Percentiles rank a stretch among this genome's conserved stretches.
Evolutionary conservation across 495 filamentous ascomycete genomes (phyloP).

Genomic region (Penicillium argentinense): DNA sequence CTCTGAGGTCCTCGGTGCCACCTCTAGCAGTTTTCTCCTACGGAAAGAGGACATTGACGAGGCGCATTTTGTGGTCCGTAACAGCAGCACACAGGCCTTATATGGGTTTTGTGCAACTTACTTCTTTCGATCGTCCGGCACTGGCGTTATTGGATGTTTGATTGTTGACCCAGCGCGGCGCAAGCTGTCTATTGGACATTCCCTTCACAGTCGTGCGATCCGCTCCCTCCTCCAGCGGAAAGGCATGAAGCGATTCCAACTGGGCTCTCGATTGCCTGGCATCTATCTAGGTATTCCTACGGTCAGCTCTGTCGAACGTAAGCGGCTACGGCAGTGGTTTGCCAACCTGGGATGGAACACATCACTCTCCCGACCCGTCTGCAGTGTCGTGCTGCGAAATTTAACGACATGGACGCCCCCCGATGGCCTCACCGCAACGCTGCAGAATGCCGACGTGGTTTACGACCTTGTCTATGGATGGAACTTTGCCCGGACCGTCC

Average conservation of each 20-base stretch:
- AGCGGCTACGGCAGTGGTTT: conserved; percentile 62
- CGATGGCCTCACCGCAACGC: conserved; percentile 66
- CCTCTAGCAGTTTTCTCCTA: conserved; percentile 72
- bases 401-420: conserved; percentile 72
- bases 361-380: conserved; percentile 59
- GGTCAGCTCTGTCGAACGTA: conserved; percentile 55
- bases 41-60: conserved; percentile 67
- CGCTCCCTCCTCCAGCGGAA: conserved; percentile 66
- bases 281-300: conserved; percentile 79
- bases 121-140: conserved; percentile 64
- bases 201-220: conserved; percentile 78
- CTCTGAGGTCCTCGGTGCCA: conserved; percentile 63
- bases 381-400: conserved; percentile 65
- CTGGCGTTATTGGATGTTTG: conserved; percentile 76
- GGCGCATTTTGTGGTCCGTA: conserved; percentile 85
- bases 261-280: conserved; percentile 74
- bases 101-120: conserved; percentile 92
- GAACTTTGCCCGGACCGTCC: conserved; percentile 70
- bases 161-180: conserved; percentile 81
- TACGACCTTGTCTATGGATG: conserved; percentile 77
- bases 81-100: conserved; percentile 81
- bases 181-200: conserved; percentile 83
- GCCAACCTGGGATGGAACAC: conserved; percentile 72
- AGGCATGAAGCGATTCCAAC: conserved; percentile 71
- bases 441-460: conserved; percentile 60